Evolutionary conservation across 371 early-diverging fungal genomes (phyloP).

Genomic region (Mortierella sp.): DNA sequence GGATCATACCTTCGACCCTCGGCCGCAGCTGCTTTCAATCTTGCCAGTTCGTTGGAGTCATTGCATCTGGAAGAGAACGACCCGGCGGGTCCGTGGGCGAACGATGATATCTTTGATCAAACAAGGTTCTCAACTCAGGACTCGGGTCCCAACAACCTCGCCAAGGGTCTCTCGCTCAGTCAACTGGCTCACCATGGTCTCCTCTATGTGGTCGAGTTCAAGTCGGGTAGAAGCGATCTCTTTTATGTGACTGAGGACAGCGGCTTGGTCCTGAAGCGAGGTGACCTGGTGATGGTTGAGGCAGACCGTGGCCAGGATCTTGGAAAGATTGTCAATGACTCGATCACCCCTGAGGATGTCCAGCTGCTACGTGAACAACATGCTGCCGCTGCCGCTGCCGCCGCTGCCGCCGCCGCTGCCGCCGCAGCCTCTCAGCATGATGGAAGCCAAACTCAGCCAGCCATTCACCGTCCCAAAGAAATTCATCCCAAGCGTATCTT

Average conservation of each 20-base stretch:
- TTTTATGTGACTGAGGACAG: constrained; percentile 72
- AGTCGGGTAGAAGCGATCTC: constrained; percentile 86
- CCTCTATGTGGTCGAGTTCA: constrained; percentile 87
- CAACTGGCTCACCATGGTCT: constrained; percentile 63
- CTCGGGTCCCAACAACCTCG: constrained; percentile 41
- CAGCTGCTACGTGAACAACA: constrained; percentile 62
- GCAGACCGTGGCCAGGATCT: constrained; percentile 97
- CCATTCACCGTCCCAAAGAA: constrained; percentile 62
- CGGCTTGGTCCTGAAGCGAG: constrained; percentile 62
- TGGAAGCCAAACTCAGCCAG: constrained; percentile 17
- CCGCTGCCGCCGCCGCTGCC: constrained; percentile 1
- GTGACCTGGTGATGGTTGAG: constrained; percentile 93
- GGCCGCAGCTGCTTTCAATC: constrained; percentile 15
- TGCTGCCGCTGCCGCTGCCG: constrained; percentile 39
- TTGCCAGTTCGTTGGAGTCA: constrained; percentile 47
- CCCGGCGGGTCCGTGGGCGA: constrained; percentile 20
- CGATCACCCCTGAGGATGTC: constrained; percentile 63
- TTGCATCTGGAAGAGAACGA: constrained; percentile 20
- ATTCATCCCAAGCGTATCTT: constrained; percentile 89
- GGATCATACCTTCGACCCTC: constrained; percentile 38
- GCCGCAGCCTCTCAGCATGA: constrained; percentile 22
- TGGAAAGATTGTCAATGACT: constrained; percentile 83
- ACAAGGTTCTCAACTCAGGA: constrained; percentile 15
- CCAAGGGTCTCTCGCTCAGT: constrained; percentile 64
- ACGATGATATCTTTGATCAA: constrained; percentile 50